Evolutionary conservation across 345 rosid genomes (phyloP).

Genomic region (Eucalyptus albens): DNA sequence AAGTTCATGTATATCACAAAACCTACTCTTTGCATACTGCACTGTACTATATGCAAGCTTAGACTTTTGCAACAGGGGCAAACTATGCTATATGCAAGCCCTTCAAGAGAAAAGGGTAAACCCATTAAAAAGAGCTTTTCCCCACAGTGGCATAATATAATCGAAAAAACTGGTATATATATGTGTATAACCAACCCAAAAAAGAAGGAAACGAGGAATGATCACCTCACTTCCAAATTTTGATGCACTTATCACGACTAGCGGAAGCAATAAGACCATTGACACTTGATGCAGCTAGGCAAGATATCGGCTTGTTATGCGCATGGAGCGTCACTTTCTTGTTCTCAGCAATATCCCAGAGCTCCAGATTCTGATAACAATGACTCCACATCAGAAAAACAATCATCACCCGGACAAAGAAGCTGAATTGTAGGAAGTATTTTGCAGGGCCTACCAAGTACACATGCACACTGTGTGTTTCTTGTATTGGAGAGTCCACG

Average conservation of each 20-base stretch:
- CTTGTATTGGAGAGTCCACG: neutral
- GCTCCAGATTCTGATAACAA: conserved; percentile 26
- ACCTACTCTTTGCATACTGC: neutral
- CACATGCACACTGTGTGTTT: neutral
- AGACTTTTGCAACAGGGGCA: neutral
- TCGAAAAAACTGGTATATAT: neutral
- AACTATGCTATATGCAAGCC: neutral
- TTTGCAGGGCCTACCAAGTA: neutral
- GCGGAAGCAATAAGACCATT: conserved; percentile 30
- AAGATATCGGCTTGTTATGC: conserved; percentile 23
- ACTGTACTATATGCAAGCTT: neutral
- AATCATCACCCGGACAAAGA: neutral
- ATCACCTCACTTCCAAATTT: conserved; percentile 36
- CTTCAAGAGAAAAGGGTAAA: neutral
- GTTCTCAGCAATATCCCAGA: conserved; percentile 33
- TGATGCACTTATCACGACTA: conserved; percentile 29
- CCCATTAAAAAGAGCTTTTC: neutral
- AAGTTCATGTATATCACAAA: neutral
- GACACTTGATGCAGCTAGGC: conserved; percentile 27
- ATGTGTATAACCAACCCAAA: too few relatives aligned
- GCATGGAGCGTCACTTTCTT: conserved; percentile 20
- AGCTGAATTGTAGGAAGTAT: neutral
- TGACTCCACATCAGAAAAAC: neutral
- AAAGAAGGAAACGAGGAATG: neutral
- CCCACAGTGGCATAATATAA: neutral